These are phyloP conservation scores for Silene vulgaris DNA, from an alignment of 179 eudicot genomes.

Conservation along the genomic window DNA sequence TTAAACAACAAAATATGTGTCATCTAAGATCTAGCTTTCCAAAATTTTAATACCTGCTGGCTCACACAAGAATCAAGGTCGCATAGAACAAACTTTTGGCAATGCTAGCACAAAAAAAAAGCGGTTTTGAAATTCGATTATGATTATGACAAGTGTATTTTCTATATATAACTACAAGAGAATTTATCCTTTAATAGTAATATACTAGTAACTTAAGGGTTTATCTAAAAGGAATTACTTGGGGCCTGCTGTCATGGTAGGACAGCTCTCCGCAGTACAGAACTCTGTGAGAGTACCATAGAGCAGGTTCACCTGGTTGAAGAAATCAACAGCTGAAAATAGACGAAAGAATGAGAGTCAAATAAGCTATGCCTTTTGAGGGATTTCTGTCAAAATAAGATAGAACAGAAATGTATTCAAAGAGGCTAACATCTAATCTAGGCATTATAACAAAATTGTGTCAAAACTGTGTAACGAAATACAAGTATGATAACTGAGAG, in stretches of 20 bases:
- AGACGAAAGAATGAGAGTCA: constrained; percentile 24
- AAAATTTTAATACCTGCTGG: not conserved
- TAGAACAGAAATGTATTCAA: not conserved
- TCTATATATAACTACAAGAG: not conserved
- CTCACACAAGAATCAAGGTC: not conserved
- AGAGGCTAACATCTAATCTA: constrained; percentile 10
- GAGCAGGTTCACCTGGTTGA: constrained; percentile 95
- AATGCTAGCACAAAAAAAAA: not conserved
- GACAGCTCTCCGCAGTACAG: constrained; percentile 85
- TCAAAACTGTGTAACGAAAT: not conserved
- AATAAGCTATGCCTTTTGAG: not conserved
- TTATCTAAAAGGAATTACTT: constrained; percentile 30
- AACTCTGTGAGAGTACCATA: constrained; percentile 95
- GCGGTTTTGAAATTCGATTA: not conserved
- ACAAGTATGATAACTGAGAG: not conserved
- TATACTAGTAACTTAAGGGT: constrained; percentile 6
- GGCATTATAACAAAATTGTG: not conserved
- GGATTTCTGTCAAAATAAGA: not conserved
- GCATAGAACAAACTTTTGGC: not conserved
- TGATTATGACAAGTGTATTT: not conserved
- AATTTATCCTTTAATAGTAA: not conserved
- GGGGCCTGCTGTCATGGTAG: constrained; percentile 75
- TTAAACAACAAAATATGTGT: not conserved
- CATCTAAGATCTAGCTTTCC: not conserved
- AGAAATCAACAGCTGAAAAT: constrained; percentile 94